Evolutionary conservation across 305 asterid species (phyloP), one percentile per base, ranked within the genome.

Genomic region (Lippia alba): DNA sequence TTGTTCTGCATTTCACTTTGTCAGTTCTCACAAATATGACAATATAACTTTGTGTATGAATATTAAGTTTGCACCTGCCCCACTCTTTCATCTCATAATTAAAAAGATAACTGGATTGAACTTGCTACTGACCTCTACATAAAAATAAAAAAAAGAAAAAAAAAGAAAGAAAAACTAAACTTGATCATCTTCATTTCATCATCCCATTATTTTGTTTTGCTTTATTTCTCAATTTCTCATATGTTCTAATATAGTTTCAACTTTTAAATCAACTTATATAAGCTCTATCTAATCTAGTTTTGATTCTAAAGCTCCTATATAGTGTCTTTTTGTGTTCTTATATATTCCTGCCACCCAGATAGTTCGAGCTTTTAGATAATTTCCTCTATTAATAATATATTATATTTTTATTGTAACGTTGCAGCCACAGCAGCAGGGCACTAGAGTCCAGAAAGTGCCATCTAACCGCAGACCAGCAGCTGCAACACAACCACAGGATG

Each of bases 341-440:
- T 24, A 24, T 24, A 24, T 24, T 24, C 30, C 30, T 24, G 30
- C 30, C 30, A 24, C 30, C 30, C 30, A 3, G 30, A 24, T 24
- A 24, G 30, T 24, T 24, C 30, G 30, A 24, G 30, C 30, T 24
- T 24, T 24, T 24, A 24, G 76, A 70, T 24, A 1, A 24, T 24
- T 24, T 24, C 3, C 30, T 24, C 30, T 24, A 24, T 24, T 24
- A 24, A 24, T 24, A 24, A 24, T 24, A 46, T 5, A 7, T 51
- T 18, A 39, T 40, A 6, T 5, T 0, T 18, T 74, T 55, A 24
- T 24, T 24, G 1, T 24, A 9, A 58, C 18, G 12, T 62, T 75
- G 50, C 85, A 84, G 87, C 72, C 77, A 33, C 87, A 59, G 39
- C 82, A 82, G 78, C 76, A 84, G 73, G 73, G 74, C 54, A 77